Base-by-base conservation (phyloP, 2,329 filamentous ascomycete species). In the Apiospora marii region DNA sequence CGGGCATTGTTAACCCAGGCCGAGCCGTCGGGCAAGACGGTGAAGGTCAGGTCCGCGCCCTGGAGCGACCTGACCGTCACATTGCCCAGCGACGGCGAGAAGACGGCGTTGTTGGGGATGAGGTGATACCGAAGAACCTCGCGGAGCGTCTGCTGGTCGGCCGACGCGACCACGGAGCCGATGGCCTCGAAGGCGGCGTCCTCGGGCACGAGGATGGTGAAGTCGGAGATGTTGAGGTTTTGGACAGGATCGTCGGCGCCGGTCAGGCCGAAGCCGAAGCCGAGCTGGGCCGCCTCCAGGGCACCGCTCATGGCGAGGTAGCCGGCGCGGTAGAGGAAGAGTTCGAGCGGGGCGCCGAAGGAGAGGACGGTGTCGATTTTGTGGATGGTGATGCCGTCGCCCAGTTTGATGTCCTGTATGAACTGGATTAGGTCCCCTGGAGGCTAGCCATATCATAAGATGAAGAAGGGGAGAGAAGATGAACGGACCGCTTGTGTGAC, bases 121-220 rank as follows among this genome's bases (percentile, higher is more conserved):
- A 82, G 74, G 73, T 82, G 80, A 70, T 81, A 79, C n/a, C 70
- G 71, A 22, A 82, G 75, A 10, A 82, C 78, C 16, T 76, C 75
- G 43, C 75, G 75, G 16, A 81, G 72, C 5, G 79, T 79, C 46
- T 77, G 71, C 1, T 74, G 13, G 34, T 76, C 76, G 8, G 77
- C 76, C 7, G 73, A 70, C 46, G 72, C 74, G 13, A 80, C 74
- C 0, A 81, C 75, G 4, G 80, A 81, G 41, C 77, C 80, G 6
- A 81, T 80, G 4, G 74, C 70, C 44, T 77, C 74, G 61, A 81
- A 81, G 0, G 80, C 79, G 6, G 74, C 73, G 68, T 81, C 76
- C 27, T 72, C 77, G 70, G 79, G 77, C 48, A 78, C 73, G 64
- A 81, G 80, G 67, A 80, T 73, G 37, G 80, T 81, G n/a, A 78